Conservation (phyloP, 2,329 filamentous ascomycete species). For the Emericellopsis cladophorae region DNA sequence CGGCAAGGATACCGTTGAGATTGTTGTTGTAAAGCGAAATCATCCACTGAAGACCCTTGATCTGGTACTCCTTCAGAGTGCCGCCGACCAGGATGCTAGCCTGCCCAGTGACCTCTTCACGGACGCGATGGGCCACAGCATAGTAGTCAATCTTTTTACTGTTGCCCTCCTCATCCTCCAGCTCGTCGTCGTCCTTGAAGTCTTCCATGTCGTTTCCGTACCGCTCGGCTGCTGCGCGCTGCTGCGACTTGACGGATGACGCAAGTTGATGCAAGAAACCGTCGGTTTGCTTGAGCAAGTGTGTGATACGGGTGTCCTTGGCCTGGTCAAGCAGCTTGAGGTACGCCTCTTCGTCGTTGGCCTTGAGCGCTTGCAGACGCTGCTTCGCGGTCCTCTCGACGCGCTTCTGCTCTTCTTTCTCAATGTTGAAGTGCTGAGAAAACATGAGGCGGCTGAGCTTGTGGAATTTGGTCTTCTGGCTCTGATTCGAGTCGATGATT, state of each 20-base stretch:
- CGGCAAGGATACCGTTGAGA: slow-evolving; percentile 93
- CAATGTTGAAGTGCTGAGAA: slow-evolving; percentile 84
- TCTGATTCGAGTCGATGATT: slow-evolving; percentile 52
- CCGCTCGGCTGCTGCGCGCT: slow-evolving; percentile 66
- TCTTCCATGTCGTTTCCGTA: slow-evolving; percentile 53
- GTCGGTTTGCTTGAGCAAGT: slow-evolving; percentile 91
- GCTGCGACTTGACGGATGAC: slow-evolving; percentile 86
- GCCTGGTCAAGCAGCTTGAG: slow-evolving; percentile 95
- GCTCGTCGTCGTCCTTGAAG: slow-evolving; percentile 48
- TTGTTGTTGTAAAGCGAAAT: slow-evolving; percentile 99
- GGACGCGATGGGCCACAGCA: slow-evolving; percentile 88
- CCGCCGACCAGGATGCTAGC: slow-evolving; percentile 82
- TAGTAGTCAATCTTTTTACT: slow-evolving; percentile 94
- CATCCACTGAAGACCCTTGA: slow-evolving; percentile 99
- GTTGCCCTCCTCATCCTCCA: slow-evolving; percentile 55
- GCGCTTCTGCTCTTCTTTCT: slow-evolving; percentile 98
- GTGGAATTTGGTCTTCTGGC: slow-evolving; percentile 62
- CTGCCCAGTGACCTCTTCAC: slow-evolving; percentile 79
- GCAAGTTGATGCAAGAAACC: slow-evolving; percentile 94
- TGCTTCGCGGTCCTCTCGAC: slow-evolving; percentile 97
- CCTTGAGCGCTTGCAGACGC: slow-evolving; percentile 96
- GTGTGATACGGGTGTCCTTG: slow-evolving; percentile 98
- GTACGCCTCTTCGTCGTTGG: slow-evolving; percentile 98
- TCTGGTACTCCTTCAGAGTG: slow-evolving; percentile 88
- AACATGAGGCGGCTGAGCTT: slow-evolving; percentile 88